Base-by-base conservation (phyloP, 805 yeast genomes). In the Lipomyces chichibuensis region DNA sequence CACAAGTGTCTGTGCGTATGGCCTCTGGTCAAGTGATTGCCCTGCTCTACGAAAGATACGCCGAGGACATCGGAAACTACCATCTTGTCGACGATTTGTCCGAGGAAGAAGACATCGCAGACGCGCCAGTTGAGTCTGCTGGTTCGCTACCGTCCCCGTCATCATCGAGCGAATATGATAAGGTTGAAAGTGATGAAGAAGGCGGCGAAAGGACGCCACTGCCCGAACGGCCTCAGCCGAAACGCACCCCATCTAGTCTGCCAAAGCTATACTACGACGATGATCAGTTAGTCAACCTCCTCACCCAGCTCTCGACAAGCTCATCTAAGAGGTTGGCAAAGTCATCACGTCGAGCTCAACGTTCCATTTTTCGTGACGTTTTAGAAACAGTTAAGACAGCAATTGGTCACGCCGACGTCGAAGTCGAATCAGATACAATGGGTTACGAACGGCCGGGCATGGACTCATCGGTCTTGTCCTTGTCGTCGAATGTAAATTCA, bases 21-120 rank as follows among this genome's bases (percentile, higher is more conserved):
- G 70, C 73, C 7, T 71, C 74, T 9, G 74, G 74, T 5, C 63
- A 70, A 29, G 74, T 68, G 7, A 68, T 72, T 33, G 74, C 74
- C 8, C 39, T 71, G 6, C 60, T 71, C 13, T 68, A 72, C 39
- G 73, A 70, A 60, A 60, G 66, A 33, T 67, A 59, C 29, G 59
- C 69, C 1, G 66, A 68, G 27, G 67, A 64, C 56, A 59, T 65
- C 9, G 65, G 59, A 5, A 61, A 63, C 49, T 66, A 66, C 55
- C 67, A 64, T 20, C 55, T 57, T 46, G 63, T 57, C 49, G 65
- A 58, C 46, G 32, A 29, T 5, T 57, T 39, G 23, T 52, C 62
- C 33, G 63, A 62, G 4, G 67, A 64, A 20, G 70, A 64, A 8
- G 60, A 59, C n/a, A 59, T 33, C 23, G 53, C 20, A 8, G 59